Base-by-base conservation (phyloP, 768 basidiomycete genomes). In the Serendipita sp. region DNA sequence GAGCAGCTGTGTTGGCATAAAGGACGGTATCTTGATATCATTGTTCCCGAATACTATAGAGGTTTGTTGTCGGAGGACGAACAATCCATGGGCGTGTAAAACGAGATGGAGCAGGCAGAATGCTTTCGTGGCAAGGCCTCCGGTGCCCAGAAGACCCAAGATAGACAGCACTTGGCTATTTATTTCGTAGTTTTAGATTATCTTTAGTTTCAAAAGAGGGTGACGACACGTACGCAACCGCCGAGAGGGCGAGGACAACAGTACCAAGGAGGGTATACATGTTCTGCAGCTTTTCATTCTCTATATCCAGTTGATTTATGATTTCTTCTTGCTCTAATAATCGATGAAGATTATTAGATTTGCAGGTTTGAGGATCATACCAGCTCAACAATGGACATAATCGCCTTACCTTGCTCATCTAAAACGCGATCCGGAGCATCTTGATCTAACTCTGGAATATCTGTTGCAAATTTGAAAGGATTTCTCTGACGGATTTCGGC, bases 391-490 rank as follows among this genome's bases (percentile, higher is more conserved):
- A 23, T n/a, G 10, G 8, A n/a, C n/a, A 52, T 8, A 52, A 6
- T 33, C 31, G n/a, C 29, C 55, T 4, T 8, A 60, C 55, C 55
- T 60, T 60, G 55, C 34, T 60, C 55, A 18, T 60, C 55, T 31
- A 60, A 34, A 36, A 60, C 36, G 36, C 55, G 55, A n/a, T 60
- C 55, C 16, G 55, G 55, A 60, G 18, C 33, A 29, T 60, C 55
- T n/a, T 60, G 55, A 60, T 60, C 55, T 11, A 60, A 29, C 33
- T 60, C 55, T 29, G 55, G 55, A 18, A 60, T 60, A 27, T 60
- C 55, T 8, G 18, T 33, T 27, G 27, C 16, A 36, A 5, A 60
- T 31, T 60, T 60, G 36, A 60, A 60, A 33, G 55, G 55, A 60
- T 60, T 60, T 60, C 55, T 27, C 36, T 60, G 55, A 34, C 55